Evolutionary conservation across 768 basidiomycete species (phyloP).

Genomic region (Sutorius australiensis): DNA sequence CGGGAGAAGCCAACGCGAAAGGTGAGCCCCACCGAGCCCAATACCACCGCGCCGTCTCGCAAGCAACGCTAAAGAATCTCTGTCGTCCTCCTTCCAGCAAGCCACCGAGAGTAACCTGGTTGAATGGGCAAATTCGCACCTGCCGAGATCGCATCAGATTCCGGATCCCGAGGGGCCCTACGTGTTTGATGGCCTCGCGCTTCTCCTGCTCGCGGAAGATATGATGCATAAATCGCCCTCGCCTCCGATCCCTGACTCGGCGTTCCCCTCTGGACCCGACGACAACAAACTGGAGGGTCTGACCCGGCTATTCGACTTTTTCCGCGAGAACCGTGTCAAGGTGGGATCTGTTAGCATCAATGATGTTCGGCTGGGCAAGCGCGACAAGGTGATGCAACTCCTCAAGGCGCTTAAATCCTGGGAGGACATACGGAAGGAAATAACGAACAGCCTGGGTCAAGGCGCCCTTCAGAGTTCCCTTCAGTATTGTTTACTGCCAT

Average conservation of each 20-base stretch:
- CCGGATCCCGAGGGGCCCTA: conserved; percentile 37
- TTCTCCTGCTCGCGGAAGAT: conserved; percentile 82
- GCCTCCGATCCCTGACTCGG: conserved; percentile 75
- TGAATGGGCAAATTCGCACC: conserved; percentile 84
- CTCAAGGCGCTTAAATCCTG: neutral
- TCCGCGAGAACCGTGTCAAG: conserved; percentile 87
- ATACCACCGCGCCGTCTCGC: conserved; percentile 43
- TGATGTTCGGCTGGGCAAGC: conserved; percentile 78
- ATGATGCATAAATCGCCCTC: conserved; percentile 62
- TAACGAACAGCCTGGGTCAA: neutral
- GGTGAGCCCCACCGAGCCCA: conserved; percentile 20
- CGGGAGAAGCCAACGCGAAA: conserved; percentile 17
- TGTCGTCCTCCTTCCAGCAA: neutral
- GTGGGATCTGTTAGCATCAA: conserved; percentile 92
- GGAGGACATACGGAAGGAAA: neutral
- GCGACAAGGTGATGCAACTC: conserved; percentile 70
- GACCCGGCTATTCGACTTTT: conserved; percentile 85
- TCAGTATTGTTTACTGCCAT: neutral
- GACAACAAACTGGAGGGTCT: conserved; percentile 86
- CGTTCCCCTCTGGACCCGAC: conserved; percentile 62
- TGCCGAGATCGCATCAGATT: conserved; percentile 63
- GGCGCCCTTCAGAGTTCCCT: neutral
- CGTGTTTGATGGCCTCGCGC: conserved; percentile 66
- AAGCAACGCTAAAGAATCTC: conserved; percentile 38
- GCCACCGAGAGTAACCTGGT: conserved; percentile 55